Evolutionary conservation across 2,329 filamentous ascomycete genomes (phyloP).

Genomic region (Aureobasidium sp.): DNA sequence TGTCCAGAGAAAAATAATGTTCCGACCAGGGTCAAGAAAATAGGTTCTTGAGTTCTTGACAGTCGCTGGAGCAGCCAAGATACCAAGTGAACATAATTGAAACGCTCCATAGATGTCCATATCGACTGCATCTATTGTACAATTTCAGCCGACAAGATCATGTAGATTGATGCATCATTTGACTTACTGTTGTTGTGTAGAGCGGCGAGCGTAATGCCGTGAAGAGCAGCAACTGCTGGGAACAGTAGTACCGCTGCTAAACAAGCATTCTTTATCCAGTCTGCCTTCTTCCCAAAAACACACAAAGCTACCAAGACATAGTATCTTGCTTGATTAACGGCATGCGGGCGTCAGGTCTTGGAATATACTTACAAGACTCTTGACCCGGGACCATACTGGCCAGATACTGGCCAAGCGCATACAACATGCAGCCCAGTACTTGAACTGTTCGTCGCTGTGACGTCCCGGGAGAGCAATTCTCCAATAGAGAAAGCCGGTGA

Average conservation of each 20-base stretch:
- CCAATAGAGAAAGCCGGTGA: constrained; percentile 27
- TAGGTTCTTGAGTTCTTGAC: constrained; percentile 57
- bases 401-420: constrained; percentile 51
- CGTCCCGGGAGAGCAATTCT: constrained; percentile 21
- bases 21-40: constrained; percentile 56
- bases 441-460: constrained; percentile 22
- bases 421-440: constrained; percentile 38
- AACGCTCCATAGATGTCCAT: constrained; percentile 64
- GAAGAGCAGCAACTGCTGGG: constrained; percentile 57
- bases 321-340: constrained; percentile 39
- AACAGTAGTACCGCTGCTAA: constrained; percentile 57
- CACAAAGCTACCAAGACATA: constrained; percentile 59
- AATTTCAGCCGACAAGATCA: constrained; percentile 16
- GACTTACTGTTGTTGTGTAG: constrained; percentile 52
- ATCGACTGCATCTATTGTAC: constrained; percentile 52
- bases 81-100: constrained; percentile 59
- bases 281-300: constrained; percentile 53
- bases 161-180: background rate
- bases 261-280: constrained; percentile 58
- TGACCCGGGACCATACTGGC: constrained; percentile 51
- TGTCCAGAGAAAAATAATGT: constrained; percentile 62
- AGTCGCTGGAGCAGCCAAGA: constrained; percentile 57
- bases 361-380: constrained; percentile 41
- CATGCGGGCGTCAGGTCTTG: background rate
- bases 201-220: constrained; percentile 55